Conservation (phyloP, 164 flowering plant genomes). For the Aristolochia californica region DNA sequence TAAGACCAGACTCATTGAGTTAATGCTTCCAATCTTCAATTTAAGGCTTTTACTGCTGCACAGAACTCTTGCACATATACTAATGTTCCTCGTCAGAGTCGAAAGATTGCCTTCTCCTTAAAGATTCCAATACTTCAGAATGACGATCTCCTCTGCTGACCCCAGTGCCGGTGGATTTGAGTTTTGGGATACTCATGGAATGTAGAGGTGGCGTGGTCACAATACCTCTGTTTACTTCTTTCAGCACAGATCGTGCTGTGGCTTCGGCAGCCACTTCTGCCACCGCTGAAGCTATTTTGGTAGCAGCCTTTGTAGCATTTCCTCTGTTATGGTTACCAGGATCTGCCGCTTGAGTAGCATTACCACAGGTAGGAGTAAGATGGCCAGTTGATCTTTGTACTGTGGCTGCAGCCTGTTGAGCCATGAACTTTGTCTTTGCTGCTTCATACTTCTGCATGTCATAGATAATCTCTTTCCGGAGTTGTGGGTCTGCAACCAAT, state of each 20-base stretch:
- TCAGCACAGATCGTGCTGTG: slow-evolving; percentile 61
- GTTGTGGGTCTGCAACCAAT: slow-evolving; percentile 81
- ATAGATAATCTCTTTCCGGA: slow-evolving; percentile 85
- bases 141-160: slow-evolving; percentile 18
- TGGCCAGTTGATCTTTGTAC: slow-evolving; percentile 20
- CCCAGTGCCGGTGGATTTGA: slow-evolving; percentile 34
- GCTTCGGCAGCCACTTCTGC: slow-evolving; percentile 66
- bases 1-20: too few relatives aligned
- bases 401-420: slow-evolving; percentile 38
- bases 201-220: slow-evolving; percentile 45
- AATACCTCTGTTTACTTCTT: slow-evolving; percentile 41
- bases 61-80: neutral
- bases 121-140: slow-evolving; percentile 50
- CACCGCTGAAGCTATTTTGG: slow-evolving; percentile 55
- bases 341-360: slow-evolving; percentile 1
- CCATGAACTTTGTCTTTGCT: slow-evolving; percentile 41
- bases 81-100: slow-evolving; percentile 60
- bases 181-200: slow-evolving; percentile 55
- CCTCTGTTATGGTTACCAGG: slow-evolving; percentile 3
- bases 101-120: slow-evolving; percentile 66
- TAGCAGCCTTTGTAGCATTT: slow-evolving; percentile 11
- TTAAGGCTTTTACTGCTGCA: too few relatives aligned
- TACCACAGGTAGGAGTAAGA: slow-evolving; percentile 18
- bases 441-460: slow-evolving; percentile 90
- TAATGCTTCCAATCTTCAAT: too few relatives aligned